Base-by-base conservation (phyloP, 192 early-diverging fungal genomes). In the Podila clonocystis region DNA sequence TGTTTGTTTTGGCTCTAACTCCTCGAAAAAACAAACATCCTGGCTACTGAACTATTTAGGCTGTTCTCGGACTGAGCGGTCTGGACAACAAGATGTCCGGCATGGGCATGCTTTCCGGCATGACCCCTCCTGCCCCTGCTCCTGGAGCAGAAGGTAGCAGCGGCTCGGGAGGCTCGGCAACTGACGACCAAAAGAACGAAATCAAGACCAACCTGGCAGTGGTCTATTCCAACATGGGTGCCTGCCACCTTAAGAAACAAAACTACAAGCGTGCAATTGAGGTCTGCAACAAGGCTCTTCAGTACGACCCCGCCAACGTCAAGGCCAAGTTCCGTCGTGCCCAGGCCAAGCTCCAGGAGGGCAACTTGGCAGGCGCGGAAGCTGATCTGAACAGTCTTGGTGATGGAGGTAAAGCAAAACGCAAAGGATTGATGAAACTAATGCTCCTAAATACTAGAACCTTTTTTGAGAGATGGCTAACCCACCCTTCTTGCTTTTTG, bases 251-350 rank as follows among this genome's bases (percentile, higher is more conserved):
- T 5, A 85, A 85, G 73, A 65, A 65, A 24, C 50, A 59, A 28
- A 82, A 82, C 45, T 82, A 69, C 59, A 58, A 55, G 22, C 74
- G 72, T 24, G 84, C 84, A 17, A 82, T 85, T 59, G 75, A 82
- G 20, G 70, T 71, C 22, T 75, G 74, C 17, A 76, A 76, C 61
- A 63, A 65, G 58, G 84, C 84, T 9, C 65, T 85, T 28, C 78
- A 82, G 62, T 52, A 74, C 26, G 84, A 85, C 55, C 79, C 84
- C 17, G 62, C 73, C 11, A 85, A 82, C 31, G 67, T 75, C 55
- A 85, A 85, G 63, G 84, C 84, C 31, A 75, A 77, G 58, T 85
- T 82, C 52, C 74, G 84, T 49, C 84, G 84, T 36, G 84, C 79
- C 31, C 84, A 85, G 61, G 84, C 84, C n/a, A 82, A 82, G 30